Conservation (phyloP, 2,329 filamentous ascomycete genomes). For the Ophiostoma novo-ulmi region DNA sequence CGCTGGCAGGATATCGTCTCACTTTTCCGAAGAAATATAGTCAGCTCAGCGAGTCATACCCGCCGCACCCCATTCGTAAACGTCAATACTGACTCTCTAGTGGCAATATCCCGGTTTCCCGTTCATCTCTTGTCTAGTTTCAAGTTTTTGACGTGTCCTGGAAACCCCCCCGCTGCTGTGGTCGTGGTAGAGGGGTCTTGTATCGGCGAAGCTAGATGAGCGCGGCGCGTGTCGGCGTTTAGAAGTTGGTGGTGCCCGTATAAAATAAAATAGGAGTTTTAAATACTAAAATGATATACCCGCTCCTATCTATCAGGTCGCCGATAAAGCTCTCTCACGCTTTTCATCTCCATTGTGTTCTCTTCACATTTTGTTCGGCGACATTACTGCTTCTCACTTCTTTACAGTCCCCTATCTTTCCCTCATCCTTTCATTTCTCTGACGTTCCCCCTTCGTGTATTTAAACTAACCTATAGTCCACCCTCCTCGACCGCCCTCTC, state of each 20-base stretch:
- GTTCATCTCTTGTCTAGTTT: not conserved
- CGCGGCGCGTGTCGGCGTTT: not conserved
- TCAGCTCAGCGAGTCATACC: not conserved
- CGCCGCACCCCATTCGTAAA: not conserved
- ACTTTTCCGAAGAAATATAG: slow-evolving; percentile 6
- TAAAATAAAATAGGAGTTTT: not conserved
- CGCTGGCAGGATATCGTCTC: not conserved
- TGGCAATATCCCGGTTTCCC: not conserved
- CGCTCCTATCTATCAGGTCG: slow-evolving; percentile 2
- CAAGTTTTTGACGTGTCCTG: not conserved
- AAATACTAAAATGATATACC: not conserved
- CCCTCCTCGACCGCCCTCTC: not conserved
- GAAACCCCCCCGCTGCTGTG: not conserved
- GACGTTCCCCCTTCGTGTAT: not conserved
- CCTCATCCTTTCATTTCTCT: not conserved
- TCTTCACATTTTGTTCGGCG: not conserved
- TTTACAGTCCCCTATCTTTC: slow-evolving; percentile 6
- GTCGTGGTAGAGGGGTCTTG: not conserved
- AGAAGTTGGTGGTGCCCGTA: not conserved
- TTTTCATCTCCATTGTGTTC: not conserved
- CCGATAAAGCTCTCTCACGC: not conserved
- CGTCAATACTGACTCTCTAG: not conserved
- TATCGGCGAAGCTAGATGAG: slow-evolving; percentile 1
- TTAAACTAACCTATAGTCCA: slow-evolving; percentile 8
- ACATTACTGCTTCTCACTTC: not conserved